A percentile compares a stretch with the other conserved stretches of the same genome.
Evolutionary conservation across 441 rosid species (phyloP).

Genomic region (Viola pubescens): DNA sequence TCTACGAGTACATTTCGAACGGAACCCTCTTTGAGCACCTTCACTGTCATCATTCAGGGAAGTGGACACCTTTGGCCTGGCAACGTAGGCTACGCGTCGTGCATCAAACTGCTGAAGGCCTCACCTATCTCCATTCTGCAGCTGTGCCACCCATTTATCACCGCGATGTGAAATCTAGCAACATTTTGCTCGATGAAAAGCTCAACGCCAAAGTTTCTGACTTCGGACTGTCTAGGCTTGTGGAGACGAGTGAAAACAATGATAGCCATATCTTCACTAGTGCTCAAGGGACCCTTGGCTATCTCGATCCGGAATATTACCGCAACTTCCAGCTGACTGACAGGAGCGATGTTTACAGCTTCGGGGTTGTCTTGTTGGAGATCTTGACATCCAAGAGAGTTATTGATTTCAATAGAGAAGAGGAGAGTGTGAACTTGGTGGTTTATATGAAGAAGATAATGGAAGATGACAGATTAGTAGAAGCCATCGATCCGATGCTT

Average conservation of each 20-base stretch:
- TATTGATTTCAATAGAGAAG: conserved; percentile 39
- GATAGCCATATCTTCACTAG: conserved; percentile 51
- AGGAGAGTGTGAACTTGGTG: conserved; percentile 43
- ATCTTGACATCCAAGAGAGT: conserved; percentile 43
- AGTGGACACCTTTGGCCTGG: conserved; percentile 33
- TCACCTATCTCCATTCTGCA: conserved; percentile 51
- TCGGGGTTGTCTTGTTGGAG: conserved; percentile 68
- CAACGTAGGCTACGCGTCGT: conserved; percentile 36
- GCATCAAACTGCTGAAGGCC: conserved; percentile 48
- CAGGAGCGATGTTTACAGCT: conserved; percentile 80
- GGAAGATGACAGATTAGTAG: conserved; percentile 39
- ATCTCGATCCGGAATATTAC: conserved; percentile 63
- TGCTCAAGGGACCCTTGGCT: conserved; percentile 59
- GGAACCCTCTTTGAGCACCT: conserved; percentile 55
- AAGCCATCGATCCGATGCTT: conserved; percentile 29
- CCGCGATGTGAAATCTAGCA: conserved; percentile 57
- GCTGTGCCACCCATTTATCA: conserved; percentile 57
- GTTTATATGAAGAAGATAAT: conserved; percentile 28
- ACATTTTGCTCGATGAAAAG: conserved; percentile 45
- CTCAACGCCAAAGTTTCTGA: conserved; percentile 51
- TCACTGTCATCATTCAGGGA: conserved; percentile 21
- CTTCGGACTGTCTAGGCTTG: conserved; percentile 54
- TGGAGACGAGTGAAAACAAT: conserved; percentile 25
- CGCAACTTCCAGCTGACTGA: conserved; percentile 50
- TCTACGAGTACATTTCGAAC: conserved; percentile 46